phyloP scores from a whole-genome alignment of 2,329 filamentous ascomycete genomes.

The Xylaria sp. region DNA sequence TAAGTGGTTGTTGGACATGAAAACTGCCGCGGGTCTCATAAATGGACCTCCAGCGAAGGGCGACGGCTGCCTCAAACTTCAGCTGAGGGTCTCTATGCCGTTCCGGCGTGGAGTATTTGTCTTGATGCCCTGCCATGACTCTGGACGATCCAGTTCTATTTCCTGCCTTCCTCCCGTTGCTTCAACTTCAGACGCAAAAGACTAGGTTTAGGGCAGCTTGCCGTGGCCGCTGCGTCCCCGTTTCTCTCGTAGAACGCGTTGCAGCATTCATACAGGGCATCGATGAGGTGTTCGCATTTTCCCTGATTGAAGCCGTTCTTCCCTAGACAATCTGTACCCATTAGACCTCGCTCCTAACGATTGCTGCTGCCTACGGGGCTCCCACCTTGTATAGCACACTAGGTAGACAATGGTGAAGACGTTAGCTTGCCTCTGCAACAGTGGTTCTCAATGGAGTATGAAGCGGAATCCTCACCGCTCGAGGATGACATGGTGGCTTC shows the following conservation, averaged over 20 bases:
- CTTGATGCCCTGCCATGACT: background rate
- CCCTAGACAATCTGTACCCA: slow-evolving; percentile 76
- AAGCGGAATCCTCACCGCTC: slow-evolving; percentile 71
- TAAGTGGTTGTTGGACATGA: slow-evolving; percentile 55
- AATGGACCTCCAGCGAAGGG: background rate
- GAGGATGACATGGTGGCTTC: slow-evolving; percentile 85
- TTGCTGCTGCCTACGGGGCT: slow-evolving; percentile 6
- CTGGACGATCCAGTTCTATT: slow-evolving; percentile 28
- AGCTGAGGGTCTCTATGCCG: background rate
- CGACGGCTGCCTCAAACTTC: background rate
- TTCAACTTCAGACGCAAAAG: slow-evolving; percentile 86
- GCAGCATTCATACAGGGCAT: slow-evolving; percentile 94
- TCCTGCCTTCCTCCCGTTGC: slow-evolving; percentile 66
- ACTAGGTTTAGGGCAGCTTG: slow-evolving; percentile 86
- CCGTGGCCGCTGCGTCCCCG: slow-evolving; percentile 79
- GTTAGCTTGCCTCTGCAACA: slow-evolving; percentile 10
- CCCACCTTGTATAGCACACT: slow-evolving; percentile 92
- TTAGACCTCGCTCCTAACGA: slow-evolving; percentile 31
- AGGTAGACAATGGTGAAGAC: slow-evolving; percentile 49
- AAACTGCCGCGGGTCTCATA: slow-evolving; percentile 9
- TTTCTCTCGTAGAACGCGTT: slow-evolving; percentile 84
- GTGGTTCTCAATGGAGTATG: background rate
- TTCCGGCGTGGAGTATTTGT: no score
- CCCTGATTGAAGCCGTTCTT: slow-evolving; percentile 88
- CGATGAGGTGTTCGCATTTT: slow-evolving; percentile 80